Evolutionary conservation across 768 basidiomycete genomes (phyloP).

Genomic region (Xerocomellus intermedius): DNA sequence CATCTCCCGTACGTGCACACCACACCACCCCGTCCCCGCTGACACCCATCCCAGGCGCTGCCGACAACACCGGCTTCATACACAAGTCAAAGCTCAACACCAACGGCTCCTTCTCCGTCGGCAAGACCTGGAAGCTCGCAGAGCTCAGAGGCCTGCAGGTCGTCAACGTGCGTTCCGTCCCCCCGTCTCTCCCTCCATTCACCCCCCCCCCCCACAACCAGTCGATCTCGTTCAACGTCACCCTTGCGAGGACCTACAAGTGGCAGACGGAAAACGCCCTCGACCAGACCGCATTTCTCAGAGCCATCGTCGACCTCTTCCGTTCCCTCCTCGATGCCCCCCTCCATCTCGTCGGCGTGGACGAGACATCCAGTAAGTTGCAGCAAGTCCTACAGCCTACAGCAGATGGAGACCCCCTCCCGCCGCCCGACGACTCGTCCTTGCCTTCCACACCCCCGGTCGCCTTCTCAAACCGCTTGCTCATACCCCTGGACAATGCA

Average conservation of each 20-base stretch:
- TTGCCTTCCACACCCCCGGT: background rate
- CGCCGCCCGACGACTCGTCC: background rate
- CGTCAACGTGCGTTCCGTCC: constrained; percentile 52
- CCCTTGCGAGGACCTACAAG: constrained; percentile 83
- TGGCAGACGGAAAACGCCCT: constrained; percentile 79
- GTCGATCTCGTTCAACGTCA: constrained; percentile 73
- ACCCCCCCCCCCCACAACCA: constrained; percentile 27
- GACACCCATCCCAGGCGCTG: constrained; percentile 45
- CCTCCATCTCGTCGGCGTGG: constrained; percentile 60
- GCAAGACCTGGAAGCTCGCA: constrained; percentile 89
- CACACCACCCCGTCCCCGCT: background rate
- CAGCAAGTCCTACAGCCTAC: background rate
- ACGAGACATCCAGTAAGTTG: constrained; percentile 40
- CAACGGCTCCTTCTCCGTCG: constrained; percentile 93
- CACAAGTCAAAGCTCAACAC: constrained; percentile 98
- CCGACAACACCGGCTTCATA: constrained; percentile 64
- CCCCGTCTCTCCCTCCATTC: constrained; percentile 6
- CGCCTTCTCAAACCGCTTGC: constrained; percentile 6
- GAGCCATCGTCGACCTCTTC: constrained; percentile 62
- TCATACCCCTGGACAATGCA: constrained; percentile 17
- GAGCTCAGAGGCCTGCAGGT: constrained; percentile 84
- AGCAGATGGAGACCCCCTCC: constrained; percentile 14
- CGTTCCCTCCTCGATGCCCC: constrained; percentile 44
- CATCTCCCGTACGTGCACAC: constrained; percentile 72
- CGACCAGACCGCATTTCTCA: constrained; percentile 76